Evolutionary conservation across 139 green algal species (phyloP).

Genomic region (Pycnococcus provasolii): DNA sequence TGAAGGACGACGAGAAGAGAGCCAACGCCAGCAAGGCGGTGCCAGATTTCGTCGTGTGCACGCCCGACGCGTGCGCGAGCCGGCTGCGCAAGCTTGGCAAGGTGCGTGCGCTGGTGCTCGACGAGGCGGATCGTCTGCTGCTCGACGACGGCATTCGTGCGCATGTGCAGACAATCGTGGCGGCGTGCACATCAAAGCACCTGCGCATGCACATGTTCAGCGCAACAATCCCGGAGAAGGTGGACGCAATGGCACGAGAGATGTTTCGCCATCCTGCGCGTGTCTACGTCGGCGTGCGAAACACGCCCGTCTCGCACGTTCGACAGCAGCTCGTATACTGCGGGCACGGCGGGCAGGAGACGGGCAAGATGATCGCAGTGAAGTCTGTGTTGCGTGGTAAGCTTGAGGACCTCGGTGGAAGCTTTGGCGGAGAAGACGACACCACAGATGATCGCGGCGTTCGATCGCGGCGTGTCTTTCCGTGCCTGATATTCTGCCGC

Average conservation of each 20-base stretch:
- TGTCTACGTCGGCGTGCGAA: constrained; percentile 49
- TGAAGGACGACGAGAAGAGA: too few relatives aligned
- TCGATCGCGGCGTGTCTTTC: too few relatives aligned
- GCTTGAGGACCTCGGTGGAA: too few relatives aligned
- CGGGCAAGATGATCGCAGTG: too few relatives aligned
- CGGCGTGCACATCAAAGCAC: constrained; percentile 46
- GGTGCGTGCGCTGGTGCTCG: constrained; percentile 62
- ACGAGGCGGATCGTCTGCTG: constrained; percentile 86
- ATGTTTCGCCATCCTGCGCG: constrained; percentile 71
- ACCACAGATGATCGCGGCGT: too few relatives aligned
- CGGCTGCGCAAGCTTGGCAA: constrained; percentile 39
- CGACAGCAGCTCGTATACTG: too few relatives aligned
- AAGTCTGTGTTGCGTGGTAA: too few relatives aligned
- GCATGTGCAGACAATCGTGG: constrained; percentile 42
- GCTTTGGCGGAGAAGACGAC: too few relatives aligned
- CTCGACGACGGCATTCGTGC: constrained; percentile 76
- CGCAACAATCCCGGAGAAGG: constrained; percentile 74
- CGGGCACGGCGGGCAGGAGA: too few relatives aligned
- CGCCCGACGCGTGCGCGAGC: constrained; percentile 26
- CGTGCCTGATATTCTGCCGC: too few relatives aligned
- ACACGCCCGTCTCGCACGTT: constrained; percentile 32
- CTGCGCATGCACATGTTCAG: constrained; percentile 56
- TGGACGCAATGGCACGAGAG: constrained; percentile 62
- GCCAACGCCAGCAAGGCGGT: constrained; percentile 29
- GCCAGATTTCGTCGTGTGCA: constrained; percentile 4